Evolutionary conservation across 805 yeast genomes (phyloP), one percentile per base, ranked within the genome.

Genomic region (Metschnikowia arizonensis): DNA sequence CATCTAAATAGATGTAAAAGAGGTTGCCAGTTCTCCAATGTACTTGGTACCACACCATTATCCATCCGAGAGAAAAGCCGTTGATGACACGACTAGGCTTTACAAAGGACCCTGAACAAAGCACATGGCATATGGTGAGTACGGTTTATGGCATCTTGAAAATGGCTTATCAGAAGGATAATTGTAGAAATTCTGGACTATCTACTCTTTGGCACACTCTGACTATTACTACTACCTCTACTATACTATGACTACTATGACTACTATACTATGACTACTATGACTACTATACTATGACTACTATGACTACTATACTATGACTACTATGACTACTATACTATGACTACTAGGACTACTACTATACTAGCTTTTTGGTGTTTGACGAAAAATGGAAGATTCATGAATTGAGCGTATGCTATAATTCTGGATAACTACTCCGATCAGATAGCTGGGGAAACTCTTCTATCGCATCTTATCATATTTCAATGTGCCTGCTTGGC

Each of bases 321-420:
- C n/a, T n/a, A n/a, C n/a, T n/a, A n/a, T n/a, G n/a, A n/a, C n/a
- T n/a, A n/a, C n/a, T n/a, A n/a, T n/a, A n/a, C n/a, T n/a, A n/a
- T n/a, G n/a, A n/a, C n/a, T n/a, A 90, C 2, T 97, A 91, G 61
- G 88, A 88, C 58, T 64, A 90, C 55, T 90, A 90, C 56, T 86
- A 82, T 57, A 75, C 87, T 0, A 85, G 96, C 59, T 89, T 90
- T 56, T 65, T 91, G 36, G 78, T 88, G 2, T 77, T 82, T 55
- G 95, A 87, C 55, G 89, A 85, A 0, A 78, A 72, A 53, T 62
- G 88, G 29, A 65, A 69, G 19, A 53, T 88, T 18, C 77, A 58
- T 30, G 45, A 73, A 73, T n/a, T 72, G 59, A 15, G 74, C 76
- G 0, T 68, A 66, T 46, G 76, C 82, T 1, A 61, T 67, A 25